Percentiles rank a stretch among this genome's conserved stretches.
These are phyloP conservation scores for Camelina neglecta DNA, from an alignment of 345 rosid species.

Conservation along the genomic window DNA sequence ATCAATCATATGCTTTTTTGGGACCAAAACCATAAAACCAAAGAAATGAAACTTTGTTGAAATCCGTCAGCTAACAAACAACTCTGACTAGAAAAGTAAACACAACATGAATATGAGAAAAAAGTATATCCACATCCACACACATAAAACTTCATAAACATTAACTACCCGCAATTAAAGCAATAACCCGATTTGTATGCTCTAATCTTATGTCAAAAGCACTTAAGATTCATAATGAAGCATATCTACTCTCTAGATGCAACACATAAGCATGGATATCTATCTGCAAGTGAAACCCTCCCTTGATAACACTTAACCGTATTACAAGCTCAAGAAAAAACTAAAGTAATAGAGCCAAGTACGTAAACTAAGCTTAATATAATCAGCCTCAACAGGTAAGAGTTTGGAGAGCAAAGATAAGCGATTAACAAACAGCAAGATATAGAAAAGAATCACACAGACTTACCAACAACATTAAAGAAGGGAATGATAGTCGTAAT, in stretches of 20 bases:
- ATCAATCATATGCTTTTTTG: slow-evolving; percentile 1
- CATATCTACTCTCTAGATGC: background rate
- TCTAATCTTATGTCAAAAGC: background rate
- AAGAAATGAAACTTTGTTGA: background rate
- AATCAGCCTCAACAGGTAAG: background rate
- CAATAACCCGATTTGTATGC: background rate
- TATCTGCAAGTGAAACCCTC: background rate
- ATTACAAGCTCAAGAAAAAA: slow-evolving; percentile 2
- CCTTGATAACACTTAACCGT: background rate
- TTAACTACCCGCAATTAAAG: background rate
- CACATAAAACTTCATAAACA: slow-evolving; percentile 2
- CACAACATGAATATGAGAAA: background rate
- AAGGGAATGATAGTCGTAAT: background rate
- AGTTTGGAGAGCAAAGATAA: background rate
- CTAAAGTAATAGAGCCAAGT: background rate
- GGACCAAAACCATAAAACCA: slow-evolving; percentile 24
- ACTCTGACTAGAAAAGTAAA: background rate
- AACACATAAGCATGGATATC: background rate
- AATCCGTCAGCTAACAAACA: slow-evolving; percentile 23
- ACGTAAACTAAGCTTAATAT: slow-evolving; percentile 1
- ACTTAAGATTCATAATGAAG: slow-evolving; percentile 2
- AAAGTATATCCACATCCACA: background rate
- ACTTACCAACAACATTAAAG: slow-evolving; percentile 9
- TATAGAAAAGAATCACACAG: background rate
- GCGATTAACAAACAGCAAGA: background rate